phyloP scores from a whole-genome alignment of 2,329 filamentous ascomycete species.

The Colletotrichum coccodes region DNA sequence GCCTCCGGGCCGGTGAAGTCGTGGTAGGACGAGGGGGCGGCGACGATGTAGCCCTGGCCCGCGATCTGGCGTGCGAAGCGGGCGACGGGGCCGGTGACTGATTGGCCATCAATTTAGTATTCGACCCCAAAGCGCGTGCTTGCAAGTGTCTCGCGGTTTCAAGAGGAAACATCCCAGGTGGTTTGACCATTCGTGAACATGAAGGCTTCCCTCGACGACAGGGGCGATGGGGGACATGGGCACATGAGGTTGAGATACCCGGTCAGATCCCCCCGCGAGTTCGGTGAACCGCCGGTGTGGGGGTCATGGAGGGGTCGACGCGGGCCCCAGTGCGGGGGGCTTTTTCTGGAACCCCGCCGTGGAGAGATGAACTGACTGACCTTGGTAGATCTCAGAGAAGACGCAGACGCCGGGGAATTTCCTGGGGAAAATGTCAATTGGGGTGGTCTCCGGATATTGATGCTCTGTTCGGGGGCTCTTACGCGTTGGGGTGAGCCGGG shows the following conservation, averaged over 20 bases:
- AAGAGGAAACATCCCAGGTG: background rate
- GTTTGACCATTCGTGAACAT: background rate
- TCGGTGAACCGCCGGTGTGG: constrained; percentile 1
- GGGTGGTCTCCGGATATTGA: background rate
- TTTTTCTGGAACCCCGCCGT: constrained; percentile 20
- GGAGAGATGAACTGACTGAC: constrained; percentile 53
- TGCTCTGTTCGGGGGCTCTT: constrained; percentile 42
- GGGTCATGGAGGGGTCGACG: constrained; percentile 19
- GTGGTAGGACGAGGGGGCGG: constrained; percentile 90
- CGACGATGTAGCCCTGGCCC: constrained; percentile 92
- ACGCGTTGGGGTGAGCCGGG: constrained; percentile 88
- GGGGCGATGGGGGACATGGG: background rate
- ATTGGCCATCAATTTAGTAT: background rate
- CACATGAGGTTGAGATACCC: background rate
- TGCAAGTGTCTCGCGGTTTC: background rate
- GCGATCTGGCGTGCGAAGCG: constrained; percentile 93
- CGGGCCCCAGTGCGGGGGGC: constrained; percentile 5
- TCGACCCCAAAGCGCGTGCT: too few relatives aligned
- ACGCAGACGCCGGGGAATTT: constrained; percentile 87
- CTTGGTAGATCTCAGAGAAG: constrained; percentile 97
- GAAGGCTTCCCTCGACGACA: background rate
- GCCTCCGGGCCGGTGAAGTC: constrained; percentile 90
- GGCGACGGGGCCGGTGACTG: constrained; percentile 86
- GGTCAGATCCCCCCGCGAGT: background rate
- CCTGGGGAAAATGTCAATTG: constrained; percentile 43